phyloP scores from a whole-genome alignment of 2,329 filamentous ascomycete species.

The Westerdykella aurantiaca region DNA sequence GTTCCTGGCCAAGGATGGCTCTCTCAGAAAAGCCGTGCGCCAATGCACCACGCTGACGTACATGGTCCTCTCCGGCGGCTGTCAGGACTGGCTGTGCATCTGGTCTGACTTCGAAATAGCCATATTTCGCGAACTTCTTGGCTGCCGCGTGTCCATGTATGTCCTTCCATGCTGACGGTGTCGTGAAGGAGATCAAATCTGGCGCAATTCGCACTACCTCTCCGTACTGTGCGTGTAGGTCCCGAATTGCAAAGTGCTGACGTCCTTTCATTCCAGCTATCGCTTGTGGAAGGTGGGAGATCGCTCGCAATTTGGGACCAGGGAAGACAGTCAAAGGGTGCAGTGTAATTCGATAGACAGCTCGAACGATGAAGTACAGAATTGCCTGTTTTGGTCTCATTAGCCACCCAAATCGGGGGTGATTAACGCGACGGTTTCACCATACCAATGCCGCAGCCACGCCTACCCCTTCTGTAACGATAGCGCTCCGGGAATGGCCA shows the following conservation, averaged over 20 bases:
- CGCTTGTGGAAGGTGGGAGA: conserved; percentile 21
- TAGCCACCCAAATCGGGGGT: no score
- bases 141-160: conserved; percentile 30
- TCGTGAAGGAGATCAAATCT: conserved; percentile 23
- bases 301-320: conserved; percentile 31
- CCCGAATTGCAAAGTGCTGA: conserved; percentile 2
- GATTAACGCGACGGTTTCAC: no score
- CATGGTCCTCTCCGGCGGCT: conserved; percentile 17
- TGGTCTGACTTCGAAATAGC: conserved; percentile 14
- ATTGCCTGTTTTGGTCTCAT: no score
- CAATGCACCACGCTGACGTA: conserved; percentile 22
- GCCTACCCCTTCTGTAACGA: no score
- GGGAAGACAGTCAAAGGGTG: conserved; percentile 36
- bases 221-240: conserved; percentile 6
- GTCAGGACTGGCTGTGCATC: conserved; percentile 20
- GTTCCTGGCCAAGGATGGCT: conserved; percentile 32
- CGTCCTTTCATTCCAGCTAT: conserved; percentile 9
- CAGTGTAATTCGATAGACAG: conserved; percentile 31
- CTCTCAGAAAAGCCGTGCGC: conserved; percentile 35
- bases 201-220: conserved; percentile 9
- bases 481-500: no score
- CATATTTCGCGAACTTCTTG: conserved; percentile 23
- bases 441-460: no score
- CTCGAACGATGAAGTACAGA: background rate
- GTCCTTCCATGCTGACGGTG: conserved; percentile 33